These are phyloP conservation scores for Lichtheimia corymbifera DNA, from an alignment of 371 early-diverging fungal species.

Conservation along the genomic window DNA sequence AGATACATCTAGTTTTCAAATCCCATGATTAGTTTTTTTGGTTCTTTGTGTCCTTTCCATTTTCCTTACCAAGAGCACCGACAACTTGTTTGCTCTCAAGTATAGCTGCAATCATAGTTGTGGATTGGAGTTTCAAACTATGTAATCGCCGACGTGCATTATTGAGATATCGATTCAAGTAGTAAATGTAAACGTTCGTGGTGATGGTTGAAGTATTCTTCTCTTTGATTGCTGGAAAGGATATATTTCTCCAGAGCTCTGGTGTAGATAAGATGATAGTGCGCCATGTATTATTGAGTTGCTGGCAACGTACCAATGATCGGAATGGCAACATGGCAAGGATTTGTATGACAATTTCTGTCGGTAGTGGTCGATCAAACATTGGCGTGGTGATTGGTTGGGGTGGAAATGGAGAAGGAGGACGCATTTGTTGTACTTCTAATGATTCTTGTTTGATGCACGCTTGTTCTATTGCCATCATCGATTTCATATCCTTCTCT, in stretches of 20 bases:
- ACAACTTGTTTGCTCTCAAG: neutral
- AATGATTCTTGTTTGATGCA: neutral
- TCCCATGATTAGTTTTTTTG: neutral
- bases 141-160: neutral
- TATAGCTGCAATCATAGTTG: neutral
- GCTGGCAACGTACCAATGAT: neutral
- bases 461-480: neutral
- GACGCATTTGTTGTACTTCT: conserved; percentile 1
- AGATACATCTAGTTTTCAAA: neutral
- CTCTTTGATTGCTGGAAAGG: neutral
- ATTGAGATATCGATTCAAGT: neutral
- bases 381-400: neutral
- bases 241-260: neutral
- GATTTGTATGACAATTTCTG: neutral
- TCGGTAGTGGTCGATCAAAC: neutral
- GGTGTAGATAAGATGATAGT: neutral
- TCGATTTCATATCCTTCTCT: neutral
- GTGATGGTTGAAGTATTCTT: neutral
- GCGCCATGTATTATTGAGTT: neutral
- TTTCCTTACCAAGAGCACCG: neutral
- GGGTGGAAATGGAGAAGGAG: neutral
- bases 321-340: neutral
- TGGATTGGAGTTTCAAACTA: neutral
- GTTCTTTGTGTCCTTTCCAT: neutral
- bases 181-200: neutral